Conservation (phyloP, 768 basidiomycete species). For the Boletales sp. region DNA sequence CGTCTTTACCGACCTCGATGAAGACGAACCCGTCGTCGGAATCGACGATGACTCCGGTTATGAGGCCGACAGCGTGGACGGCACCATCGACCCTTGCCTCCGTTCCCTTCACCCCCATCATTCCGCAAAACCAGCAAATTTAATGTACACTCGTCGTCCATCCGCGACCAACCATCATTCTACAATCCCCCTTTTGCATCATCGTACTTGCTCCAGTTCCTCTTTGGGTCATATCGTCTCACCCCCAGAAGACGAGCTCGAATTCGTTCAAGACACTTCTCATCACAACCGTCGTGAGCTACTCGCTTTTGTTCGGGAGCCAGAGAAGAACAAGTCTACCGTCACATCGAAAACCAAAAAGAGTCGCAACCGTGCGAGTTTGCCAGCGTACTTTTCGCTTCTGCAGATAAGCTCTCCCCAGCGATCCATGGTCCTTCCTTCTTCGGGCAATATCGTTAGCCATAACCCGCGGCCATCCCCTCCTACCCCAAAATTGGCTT, state of each 20-base stretch:
- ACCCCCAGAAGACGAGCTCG: slow-evolving; percentile 42
- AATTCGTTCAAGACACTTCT: slow-evolving; percentile 35
- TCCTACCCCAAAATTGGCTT: slow-evolving; percentile 54
- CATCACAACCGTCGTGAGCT: slow-evolving; percentile 29
- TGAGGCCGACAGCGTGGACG: slow-evolving; percentile 32
- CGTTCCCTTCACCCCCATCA: slow-evolving; percentile 40
- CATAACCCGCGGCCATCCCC: slow-evolving; percentile 46
- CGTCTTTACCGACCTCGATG: slow-evolving; percentile 61
- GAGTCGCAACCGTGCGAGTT: slow-evolving; percentile 64
- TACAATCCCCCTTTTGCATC: slow-evolving; percentile 53
- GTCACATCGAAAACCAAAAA: slow-evolving; percentile 42
- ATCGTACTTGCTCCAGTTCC: slow-evolving; percentile 45
- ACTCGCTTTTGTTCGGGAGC: slow-evolving; percentile 25
- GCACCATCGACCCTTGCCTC: slow-evolving; percentile 36
- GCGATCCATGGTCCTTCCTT: slow-evolving; percentile 38
- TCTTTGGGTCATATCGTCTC: slow-evolving; percentile 30
- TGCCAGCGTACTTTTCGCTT: slow-evolving; percentile 74
- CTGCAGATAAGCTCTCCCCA: slow-evolving; percentile 49
- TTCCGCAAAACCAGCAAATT: slow-evolving; percentile 38
- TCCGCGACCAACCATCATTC: slow-evolving; percentile 69
- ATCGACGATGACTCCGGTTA: slow-evolving; percentile 33
- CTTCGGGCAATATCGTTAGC: slow-evolving; percentile 43
- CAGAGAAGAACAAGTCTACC: slow-evolving; percentile 24
- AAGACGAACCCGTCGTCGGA: slow-evolving; percentile 36
- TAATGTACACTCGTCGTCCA: slow-evolving; percentile 67